Percentiles rank a stretch among this genome's conserved stretches.
Conservation (phyloP, 179 eudicot species). For the Heliamphora ciliata region DNA sequence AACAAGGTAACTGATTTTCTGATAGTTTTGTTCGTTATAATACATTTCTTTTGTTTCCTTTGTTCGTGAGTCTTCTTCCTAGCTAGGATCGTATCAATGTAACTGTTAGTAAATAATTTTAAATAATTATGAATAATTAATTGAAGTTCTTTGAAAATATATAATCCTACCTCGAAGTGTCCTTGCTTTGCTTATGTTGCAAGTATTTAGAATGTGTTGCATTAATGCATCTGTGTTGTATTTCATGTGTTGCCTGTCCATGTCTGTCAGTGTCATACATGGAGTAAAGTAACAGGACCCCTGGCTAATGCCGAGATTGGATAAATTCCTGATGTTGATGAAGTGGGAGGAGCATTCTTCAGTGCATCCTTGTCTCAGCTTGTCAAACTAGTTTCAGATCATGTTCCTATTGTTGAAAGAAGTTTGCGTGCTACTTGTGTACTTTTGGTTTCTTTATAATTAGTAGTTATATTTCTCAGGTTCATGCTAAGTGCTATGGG, state of each 20-base stretch:
- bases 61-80: not conserved
- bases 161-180: too few species aligned
- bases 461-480: conserved; percentile 35
- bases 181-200: not conserved
- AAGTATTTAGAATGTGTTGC: not conserved
- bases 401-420: not conserved
- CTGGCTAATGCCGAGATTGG: not conserved
- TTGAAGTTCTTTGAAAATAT: too few species aligned
- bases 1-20: too few species aligned
- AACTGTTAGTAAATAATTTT: not conserved
- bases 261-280: not conserved
- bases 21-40: not conserved
- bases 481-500: conserved; percentile 98
- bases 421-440: conserved; percentile 9
- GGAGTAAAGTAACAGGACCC: not conserved
- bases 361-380: not conserved
- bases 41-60: not conserved
- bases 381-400: not conserved
- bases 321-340: conserved; percentile 8
- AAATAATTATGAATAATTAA: not conserved
- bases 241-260: not conserved
- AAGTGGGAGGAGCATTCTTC: conserved; percentile 10
- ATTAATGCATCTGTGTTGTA: not conserved
- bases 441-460: conserved; percentile 4
- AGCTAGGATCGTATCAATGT: too few species aligned